Evolutionary conservation across 176 grass and related monocot genomes (phyloP).

Genomic region (Bolboschoenus planiculmis): DNA sequence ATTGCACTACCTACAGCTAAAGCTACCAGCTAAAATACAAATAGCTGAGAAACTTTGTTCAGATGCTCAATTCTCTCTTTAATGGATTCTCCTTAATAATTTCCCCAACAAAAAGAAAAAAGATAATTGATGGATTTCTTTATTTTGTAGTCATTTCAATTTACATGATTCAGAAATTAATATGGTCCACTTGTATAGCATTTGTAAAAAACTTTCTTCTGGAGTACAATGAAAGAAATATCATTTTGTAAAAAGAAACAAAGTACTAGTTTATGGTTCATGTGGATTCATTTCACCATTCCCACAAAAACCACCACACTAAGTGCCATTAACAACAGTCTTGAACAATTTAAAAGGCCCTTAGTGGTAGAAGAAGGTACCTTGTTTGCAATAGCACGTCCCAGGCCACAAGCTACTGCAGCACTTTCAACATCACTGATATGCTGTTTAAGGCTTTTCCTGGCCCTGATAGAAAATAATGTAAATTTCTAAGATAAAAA

Average conservation of each 20-base stretch:
- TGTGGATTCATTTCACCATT: not conserved
- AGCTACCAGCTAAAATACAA: not conserved
- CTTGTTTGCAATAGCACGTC: constrained; percentile 83
- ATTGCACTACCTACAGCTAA: not conserved
- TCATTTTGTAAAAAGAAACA: not conserved
- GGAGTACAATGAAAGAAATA: not conserved
- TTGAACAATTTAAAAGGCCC: not conserved
- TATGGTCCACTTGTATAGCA: too few relatives aligned
- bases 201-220: not conserved
- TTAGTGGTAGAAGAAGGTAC: constrained; percentile 29
- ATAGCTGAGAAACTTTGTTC: not conserved
- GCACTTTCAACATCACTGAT: constrained; percentile 77
- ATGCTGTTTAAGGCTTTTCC: constrained; percentile 57
- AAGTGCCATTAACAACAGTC: not conserved
- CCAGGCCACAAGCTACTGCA: constrained; percentile 81
- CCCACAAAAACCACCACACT: not conserved
- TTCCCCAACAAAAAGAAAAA: not conserved
- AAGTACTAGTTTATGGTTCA: not conserved
- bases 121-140: not conserved
- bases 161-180: not conserved
- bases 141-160: not conserved
- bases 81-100: not conserved
- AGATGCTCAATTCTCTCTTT: not conserved
- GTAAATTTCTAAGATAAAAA: constrained; percentile 24
- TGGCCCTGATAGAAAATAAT: constrained; percentile 51